Evolutionary conservation across 2,329 filamentous ascomycete genomes (phyloP).

Genomic region (Trichoderma polysporum): DNA sequence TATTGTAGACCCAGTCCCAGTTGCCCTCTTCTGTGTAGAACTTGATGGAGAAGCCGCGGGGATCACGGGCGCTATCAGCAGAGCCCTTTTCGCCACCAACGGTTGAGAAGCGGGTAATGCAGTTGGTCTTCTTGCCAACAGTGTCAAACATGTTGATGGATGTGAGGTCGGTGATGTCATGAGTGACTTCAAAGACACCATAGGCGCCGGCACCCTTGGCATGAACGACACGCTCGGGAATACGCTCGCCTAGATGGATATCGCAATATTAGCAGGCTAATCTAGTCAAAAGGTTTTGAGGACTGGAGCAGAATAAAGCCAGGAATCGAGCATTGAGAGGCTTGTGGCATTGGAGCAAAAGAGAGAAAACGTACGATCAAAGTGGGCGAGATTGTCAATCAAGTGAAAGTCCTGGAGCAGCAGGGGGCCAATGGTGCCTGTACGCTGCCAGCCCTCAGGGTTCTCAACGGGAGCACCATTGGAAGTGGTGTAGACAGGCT

Average conservation of each 20-base stretch:
- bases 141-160: constrained; percentile 52
- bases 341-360: background rate
- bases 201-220: constrained; percentile 44
- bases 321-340: background rate
- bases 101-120: constrained; percentile 68
- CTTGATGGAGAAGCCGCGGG: constrained; percentile 63
- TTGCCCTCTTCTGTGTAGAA: constrained; percentile 67
- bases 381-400: constrained; percentile 59
- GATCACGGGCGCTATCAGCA: constrained; percentile 66
- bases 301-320: background rate
- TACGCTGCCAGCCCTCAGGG: constrained; percentile 49
- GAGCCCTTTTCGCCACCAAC: constrained; percentile 68
- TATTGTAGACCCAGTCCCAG: constrained; percentile 74
- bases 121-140: constrained; percentile 54
- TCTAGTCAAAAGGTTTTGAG: background rate
- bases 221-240: constrained; percentile 46
- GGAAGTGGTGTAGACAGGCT: constrained; percentile 58
- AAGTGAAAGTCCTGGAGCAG: constrained; percentile 65
- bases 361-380: constrained; percentile 40
- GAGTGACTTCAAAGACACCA: constrained; percentile 60
- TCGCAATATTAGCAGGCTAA: constrained; percentile 1
- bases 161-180: constrained; percentile 56
- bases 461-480: constrained; percentile 59
- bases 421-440: constrained; percentile 57
- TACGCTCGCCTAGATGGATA: constrained; percentile 40